Evolutionary conservation across 352 stramenopile species (phyloP), one percentile per base, ranked within the genome.

Genomic region (Phytophthora chlamydospora): DNA sequence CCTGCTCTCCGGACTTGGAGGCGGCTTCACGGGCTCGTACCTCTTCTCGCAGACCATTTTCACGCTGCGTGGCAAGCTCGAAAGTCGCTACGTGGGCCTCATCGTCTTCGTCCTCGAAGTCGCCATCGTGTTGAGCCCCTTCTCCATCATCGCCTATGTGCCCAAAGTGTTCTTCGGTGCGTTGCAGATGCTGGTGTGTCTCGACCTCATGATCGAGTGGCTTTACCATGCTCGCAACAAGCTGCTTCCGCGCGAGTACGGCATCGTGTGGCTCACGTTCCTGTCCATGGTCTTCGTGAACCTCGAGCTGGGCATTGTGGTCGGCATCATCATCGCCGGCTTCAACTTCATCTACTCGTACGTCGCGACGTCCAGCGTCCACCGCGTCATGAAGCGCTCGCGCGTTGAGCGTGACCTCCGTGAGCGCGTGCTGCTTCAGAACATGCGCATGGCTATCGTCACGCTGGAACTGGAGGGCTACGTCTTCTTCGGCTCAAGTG

Each of bases 31-130:
- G 5, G 98, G 98, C 6, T 98, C 86, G 21, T 99, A 99, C 75
- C 99, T 99, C 65, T 99, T 99, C 73, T 98, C 89, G 21, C 97
- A 99, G 81, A 99, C 96, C 35, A 95, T 96, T 51, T 95, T 96
- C 66, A 93, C 88, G 35, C 71, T 95, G 63, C 86, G 86, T 16
- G 80, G 84, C 29, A 84, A 89, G 19, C 75, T 95, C 38, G 75
- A 95, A 32, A 90, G 72, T 19, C 85, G 88, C 17, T 53, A 88
- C 46, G 85, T 80, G 7, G 88, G 88, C 31, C 58, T 91, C 41
- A 71, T 96, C 34, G 87, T 96, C 29, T 88, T 90, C 55, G 17
- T 90, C 10, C 74, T 94, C 17, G 88, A 96, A 51, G 58, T 93
- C 40, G 75, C 68, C 14, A 62, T 95, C 39, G 83, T 96, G 34